Base-by-base conservation (phyloP, 2,329 filamentous ascomycete species). In the Colletotrichum salicis region DNA sequence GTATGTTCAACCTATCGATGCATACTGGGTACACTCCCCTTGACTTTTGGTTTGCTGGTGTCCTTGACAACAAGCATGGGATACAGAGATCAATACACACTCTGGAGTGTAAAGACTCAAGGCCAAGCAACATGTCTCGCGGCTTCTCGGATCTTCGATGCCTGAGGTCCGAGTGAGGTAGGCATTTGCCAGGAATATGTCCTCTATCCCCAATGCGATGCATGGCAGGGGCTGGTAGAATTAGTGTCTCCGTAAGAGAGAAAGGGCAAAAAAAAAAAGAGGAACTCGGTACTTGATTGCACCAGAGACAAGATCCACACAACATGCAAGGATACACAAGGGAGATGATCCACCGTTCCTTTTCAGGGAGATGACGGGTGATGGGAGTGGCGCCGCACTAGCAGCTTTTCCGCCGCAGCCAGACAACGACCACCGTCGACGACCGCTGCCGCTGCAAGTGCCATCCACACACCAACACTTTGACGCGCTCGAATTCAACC, bases 291-390 rank as follows among this genome's bases (percentile, higher is more conserved):
- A 74, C 72, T 74, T 73, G 70, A 63, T 65, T 67, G 68, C 64
- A 68, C 68, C 64, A 71, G 27, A 45, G 24, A 22, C 35, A 51
- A 52, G 48, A 65, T 45, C 60, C 72, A 62, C 54, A 56, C 15
- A 31, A 8, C 29, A 33, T 48, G 57, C 67, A 58, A 65, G 67
- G 67, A 51, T 70, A 24, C n/a, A 35, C 70, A 72, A 66, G 54
- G 65, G 70, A 65, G 37, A 22, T 70, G 69, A 63, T 60, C 61
- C 72, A 70, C 66, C 64, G 61, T 70, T 74, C 62, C 70, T 67
- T 72, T 74, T 69, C 65, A 64, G 63, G 70, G 70, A 74, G 72
- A 74, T 74, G 72, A 74, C 66, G 72, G 72, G 70, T 73, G 58
- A 67, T 74, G 66, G 72, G 70, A 70, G 72, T 73, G 72, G 70